phyloP scores from a whole-genome alignment of 2,329 filamentous ascomycete genomes.

The Pseudogymnoascus sp. region DNA sequence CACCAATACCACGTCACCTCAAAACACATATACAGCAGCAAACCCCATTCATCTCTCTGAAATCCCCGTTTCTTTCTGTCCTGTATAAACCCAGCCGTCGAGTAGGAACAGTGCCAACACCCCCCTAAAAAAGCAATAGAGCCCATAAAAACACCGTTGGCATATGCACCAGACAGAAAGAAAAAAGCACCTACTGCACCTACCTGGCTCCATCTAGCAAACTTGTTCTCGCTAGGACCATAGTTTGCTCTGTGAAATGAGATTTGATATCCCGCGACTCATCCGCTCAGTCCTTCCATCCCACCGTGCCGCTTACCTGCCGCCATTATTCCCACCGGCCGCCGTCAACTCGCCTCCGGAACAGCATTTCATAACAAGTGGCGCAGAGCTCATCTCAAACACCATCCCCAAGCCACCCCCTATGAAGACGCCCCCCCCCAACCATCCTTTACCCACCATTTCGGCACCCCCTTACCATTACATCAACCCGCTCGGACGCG shows the following conservation, averaged over 20 bases:
- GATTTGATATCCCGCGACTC: background rate
- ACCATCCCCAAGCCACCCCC: background rate
- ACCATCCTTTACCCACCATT: background rate
- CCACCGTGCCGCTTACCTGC: background rate
- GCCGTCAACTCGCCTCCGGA: background rate
- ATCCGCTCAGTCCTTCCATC: background rate
- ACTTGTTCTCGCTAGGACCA: background rate
- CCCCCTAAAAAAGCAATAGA: background rate
- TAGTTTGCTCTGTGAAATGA: background rate
- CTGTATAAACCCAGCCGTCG: background rate
- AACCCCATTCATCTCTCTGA: background rate
- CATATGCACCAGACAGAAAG: background rate
- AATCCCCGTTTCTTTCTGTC: background rate
- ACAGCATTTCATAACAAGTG: background rate
- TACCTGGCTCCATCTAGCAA: background rate
- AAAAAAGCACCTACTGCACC: background rate
- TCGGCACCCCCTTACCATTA: background rate
- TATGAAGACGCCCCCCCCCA: background rate
- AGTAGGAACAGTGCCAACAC: background rate
- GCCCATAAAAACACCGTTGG: background rate
- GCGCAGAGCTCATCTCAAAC: background rate
- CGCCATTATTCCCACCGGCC: background rate
- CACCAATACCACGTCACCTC: background rate
- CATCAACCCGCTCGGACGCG: background rate
- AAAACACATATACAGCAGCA: background rate